Conservation (phyloP, 345 rosid species). For the Aegle marmelos region DNA sequence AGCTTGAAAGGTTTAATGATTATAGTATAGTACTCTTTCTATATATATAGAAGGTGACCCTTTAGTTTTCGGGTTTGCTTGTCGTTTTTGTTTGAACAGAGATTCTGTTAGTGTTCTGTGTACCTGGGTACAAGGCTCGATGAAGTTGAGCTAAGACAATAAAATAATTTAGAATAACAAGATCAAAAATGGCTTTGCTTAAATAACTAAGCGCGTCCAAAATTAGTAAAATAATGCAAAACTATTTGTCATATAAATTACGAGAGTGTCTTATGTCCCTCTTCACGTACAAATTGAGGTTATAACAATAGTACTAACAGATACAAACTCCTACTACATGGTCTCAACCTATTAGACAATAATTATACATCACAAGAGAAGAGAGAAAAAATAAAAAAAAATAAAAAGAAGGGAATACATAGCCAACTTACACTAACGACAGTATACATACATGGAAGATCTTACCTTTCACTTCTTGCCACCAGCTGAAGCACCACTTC, state of each 20-base stretch:
- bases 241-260: background rate
- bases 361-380: slow-evolving; percentile 12
- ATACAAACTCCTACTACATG: slow-evolving; percentile 9
- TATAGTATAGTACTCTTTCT: background rate
- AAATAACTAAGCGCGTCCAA: no score
- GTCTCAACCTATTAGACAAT: slow-evolving; percentile 5
- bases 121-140: no score
- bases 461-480: slow-evolving; percentile 53
- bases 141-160: no score
- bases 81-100: no score
- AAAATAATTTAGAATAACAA: no score
- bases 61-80: no score
- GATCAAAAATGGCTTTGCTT: no score
- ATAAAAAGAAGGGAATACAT: slow-evolving; percentile 6
- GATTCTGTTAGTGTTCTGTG: background rate
- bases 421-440: slow-evolving; percentile 12
- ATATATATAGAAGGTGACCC: no score
- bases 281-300: background rate
- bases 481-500: slow-evolving; percentile 36
- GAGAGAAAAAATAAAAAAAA: background rate
- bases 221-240: background rate
- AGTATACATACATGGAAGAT: background rate
- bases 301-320: background rate
- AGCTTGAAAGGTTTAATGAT: background rate
- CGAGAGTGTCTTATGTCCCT: background rate